phyloP scores from a whole-genome alignment of 2,329 filamentous ascomycete genomes.

The Chaetomium olivaceum region DNA sequence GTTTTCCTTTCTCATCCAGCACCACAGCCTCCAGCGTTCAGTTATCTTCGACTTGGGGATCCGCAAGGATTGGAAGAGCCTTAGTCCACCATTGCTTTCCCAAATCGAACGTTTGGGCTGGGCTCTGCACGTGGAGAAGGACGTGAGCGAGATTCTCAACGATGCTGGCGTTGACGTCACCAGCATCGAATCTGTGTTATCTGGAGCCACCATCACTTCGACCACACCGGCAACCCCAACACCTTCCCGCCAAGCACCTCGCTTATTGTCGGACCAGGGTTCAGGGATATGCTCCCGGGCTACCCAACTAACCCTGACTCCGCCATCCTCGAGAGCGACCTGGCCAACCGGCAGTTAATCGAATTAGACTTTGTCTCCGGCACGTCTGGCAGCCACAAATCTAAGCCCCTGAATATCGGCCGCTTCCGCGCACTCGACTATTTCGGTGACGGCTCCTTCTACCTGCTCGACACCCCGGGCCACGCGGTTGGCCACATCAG shows the following conservation, averaged over 20 bases:
- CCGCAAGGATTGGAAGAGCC: slow-evolving; percentile 27
- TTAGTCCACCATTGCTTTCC: slow-evolving; percentile 5
- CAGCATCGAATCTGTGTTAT: slow-evolving; percentile 32
- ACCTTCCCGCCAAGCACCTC: slow-evolving; percentile 45
- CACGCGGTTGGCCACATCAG: slow-evolving; percentile 36
- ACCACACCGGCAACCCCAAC: slow-evolving; percentile 52
- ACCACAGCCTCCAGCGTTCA: slow-evolving; percentile 31
- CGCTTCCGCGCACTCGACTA: slow-evolving; percentile 33
- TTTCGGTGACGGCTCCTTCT: slow-evolving; percentile 37
- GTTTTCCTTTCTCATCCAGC: slow-evolving; percentile 33
- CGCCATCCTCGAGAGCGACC: slow-evolving; percentile 37
- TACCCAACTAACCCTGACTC: slow-evolving; percentile 42
- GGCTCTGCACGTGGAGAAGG: slow-evolving; percentile 24
- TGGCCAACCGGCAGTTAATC: slow-evolving; percentile 30
- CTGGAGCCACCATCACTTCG: slow-evolving; percentile 45
- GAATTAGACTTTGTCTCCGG: slow-evolving; percentile 30
- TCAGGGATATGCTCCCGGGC: slow-evolving; percentile 45
- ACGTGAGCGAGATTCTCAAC: slow-evolving; percentile 32
- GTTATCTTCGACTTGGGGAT: slow-evolving; percentile 31
- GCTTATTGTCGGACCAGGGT: slow-evolving; percentile 52
- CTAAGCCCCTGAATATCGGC: slow-evolving; percentile 24
- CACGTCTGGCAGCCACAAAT: neutral
- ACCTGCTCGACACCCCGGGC: slow-evolving; percentile 34
- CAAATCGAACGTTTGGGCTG: slow-evolving; percentile 1
- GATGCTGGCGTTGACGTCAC: slow-evolving; percentile 24